Percentiles rank a stretch among this genome's conserved stretches.
phyloP scores from a whole-genome alignment of 805 yeast genomes.

The Nakazawaea ishiwadae region DNA sequence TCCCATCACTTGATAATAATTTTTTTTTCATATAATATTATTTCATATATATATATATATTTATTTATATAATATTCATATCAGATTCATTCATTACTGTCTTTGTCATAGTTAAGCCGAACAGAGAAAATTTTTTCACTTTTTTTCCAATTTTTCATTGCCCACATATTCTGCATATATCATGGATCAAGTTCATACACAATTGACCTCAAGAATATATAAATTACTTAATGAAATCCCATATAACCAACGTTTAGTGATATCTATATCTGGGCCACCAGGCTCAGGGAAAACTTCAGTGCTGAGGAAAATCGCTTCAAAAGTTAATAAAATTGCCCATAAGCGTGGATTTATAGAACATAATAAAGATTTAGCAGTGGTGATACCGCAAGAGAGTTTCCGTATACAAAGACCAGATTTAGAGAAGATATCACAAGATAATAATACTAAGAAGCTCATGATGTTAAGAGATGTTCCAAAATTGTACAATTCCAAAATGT shows the following conservation, averaged over 20 bases:
- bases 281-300: constrained; percentile 39
- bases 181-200: constrained; percentile 10
- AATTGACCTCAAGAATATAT: constrained; percentile 8
- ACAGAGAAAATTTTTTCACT: too few relatives aligned
- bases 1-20: too few relatives aligned
- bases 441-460: constrained; percentile 22
- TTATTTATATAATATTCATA: too few relatives aligned
- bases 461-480: constrained; percentile 36
- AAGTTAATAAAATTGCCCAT: constrained; percentile 9
- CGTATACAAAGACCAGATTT: constrained; percentile 7
- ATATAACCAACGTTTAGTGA: constrained; percentile 20
- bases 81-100: too few relatives aligned
- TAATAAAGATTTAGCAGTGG: constrained; percentile 5
- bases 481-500: constrained; percentile 29
- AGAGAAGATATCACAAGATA: constrained; percentile 26
- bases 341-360: constrained; percentile 9
- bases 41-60: too few relatives aligned
- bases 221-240: constrained; percentile 10
- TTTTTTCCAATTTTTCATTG: background rate
- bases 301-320: constrained; percentile 20
- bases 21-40: too few relatives aligned
- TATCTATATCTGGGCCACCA: constrained; percentile 37
- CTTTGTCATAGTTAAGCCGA: too few relatives aligned
- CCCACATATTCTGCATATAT: background rate
- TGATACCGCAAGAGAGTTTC: constrained; percentile 12